phyloP scores from a whole-genome alignment of 2,329 filamentous ascomycete species.

The Ampelomyces quisqualis region DNA sequence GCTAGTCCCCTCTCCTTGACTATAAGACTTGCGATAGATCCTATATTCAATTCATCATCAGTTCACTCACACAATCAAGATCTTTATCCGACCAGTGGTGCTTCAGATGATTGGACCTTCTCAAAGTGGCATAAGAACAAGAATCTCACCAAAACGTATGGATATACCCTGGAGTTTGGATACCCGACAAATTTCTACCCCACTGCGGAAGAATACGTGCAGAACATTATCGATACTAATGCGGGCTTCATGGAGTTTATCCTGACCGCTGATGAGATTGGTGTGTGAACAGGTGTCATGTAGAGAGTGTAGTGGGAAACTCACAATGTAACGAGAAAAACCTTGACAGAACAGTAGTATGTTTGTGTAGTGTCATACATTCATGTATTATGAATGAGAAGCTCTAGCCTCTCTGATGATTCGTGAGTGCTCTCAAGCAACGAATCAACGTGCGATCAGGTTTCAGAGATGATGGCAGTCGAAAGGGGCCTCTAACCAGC shows the following conservation, averaged over 20 bases:
- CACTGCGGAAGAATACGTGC: constrained; percentile 42
- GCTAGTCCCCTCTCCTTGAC: no score
- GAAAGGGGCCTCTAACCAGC: no score
- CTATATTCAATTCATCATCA: no score
- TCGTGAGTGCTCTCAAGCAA: no score
- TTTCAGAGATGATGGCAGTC: no score
- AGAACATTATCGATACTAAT: constrained; percentile 47
- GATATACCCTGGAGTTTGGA: constrained; percentile 47
- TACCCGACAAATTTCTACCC: constrained; percentile 47
- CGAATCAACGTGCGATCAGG: no score
- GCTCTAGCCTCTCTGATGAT: not conserved
- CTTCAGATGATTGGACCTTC: constrained; percentile 44
- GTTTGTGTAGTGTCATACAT: constrained; percentile 2
- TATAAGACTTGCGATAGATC: no score
- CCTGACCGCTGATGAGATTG: constrained; percentile 38
- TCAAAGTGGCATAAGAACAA: constrained; percentile 41
- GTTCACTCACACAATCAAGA: no score
- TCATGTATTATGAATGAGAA: constrained; percentile 1
- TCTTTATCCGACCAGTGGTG: constrained; percentile 44
- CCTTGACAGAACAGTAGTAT: constrained; percentile 1
- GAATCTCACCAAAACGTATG: constrained; percentile 44
- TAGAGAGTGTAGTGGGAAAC: not conserved
- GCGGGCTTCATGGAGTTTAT: constrained; percentile 48
- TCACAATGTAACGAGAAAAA: not conserved
- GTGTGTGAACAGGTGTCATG: constrained; percentile 15